phyloP scores from a whole-genome alignment of 2,329 filamentous ascomycete species.

The Diplodia seriata region DNA sequence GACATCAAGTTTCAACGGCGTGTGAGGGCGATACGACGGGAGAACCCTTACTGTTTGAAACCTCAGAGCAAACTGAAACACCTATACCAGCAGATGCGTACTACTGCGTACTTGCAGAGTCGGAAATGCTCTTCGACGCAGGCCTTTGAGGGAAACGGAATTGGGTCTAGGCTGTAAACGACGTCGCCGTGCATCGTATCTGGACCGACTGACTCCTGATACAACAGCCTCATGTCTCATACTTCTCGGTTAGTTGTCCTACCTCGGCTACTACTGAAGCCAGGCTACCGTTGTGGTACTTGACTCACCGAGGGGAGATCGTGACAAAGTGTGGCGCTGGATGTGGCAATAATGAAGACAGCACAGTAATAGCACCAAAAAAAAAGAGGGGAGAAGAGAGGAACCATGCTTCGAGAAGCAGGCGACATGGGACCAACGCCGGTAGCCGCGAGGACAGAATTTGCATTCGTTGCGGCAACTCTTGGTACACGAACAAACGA shows the following conservation, averaged over 20 bases:
- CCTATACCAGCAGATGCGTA: neutral
- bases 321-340: neutral
- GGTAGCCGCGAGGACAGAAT: neutral
- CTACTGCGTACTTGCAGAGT: slow-evolving; percentile 2
- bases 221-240: slow-evolving; percentile 12
- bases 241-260: neutral
- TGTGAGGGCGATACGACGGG: neutral
- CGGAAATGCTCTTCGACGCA: slow-evolving; percentile 13
- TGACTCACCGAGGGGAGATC: slow-evolving; percentile 7
- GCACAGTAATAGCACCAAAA: neutral
- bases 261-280: neutral
- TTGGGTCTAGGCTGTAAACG: neutral
- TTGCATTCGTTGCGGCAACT: neutral
- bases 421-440: neutral
- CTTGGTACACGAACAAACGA: slow-evolving; percentile 3
- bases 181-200: neutral
- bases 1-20: neutral
- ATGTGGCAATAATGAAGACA: neutral
- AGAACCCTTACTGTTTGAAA: neutral
- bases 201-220: neutral
- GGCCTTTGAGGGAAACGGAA: neutral
- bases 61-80: neutral
- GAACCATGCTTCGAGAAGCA: neutral
- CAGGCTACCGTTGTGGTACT: neutral
- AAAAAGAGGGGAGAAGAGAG: neutral